Percentiles rank a stretch among this genome's conserved stretches.
Evolutionary conservation across 345 rosid genomes (phyloP).

Genomic region (Dipteronia dyeriana): DNA sequence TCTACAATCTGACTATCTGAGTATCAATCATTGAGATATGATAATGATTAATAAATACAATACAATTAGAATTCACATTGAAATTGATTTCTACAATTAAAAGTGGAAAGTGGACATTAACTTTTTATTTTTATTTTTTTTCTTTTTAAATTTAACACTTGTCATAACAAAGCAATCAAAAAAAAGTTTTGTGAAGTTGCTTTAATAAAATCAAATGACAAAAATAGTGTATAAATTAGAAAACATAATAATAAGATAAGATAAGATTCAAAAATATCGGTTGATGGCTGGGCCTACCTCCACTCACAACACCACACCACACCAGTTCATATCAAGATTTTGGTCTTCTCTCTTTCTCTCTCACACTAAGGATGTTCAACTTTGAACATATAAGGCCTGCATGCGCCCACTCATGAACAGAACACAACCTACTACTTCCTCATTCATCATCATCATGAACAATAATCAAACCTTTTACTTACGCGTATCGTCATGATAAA

Average conservation of each 20-base stretch:
- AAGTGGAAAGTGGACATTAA: neutral
- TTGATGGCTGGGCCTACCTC: neutral
- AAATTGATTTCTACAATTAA: too few species aligned
- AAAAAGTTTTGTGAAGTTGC: neutral
- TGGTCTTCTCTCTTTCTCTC: neutral
- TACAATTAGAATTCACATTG: too few species aligned
- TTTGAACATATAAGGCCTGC: neutral
- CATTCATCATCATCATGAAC: too few species aligned
- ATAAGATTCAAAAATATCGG: neutral
- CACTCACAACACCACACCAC: neutral
- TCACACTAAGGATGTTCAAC: neutral
- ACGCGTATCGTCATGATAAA: too few species aligned
- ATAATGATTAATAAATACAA: too few species aligned
- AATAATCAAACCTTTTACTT: too few species aligned
- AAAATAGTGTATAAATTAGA: neutral
- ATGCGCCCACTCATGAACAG: neutral
- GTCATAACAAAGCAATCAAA: neutral
- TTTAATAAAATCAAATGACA: neutral
- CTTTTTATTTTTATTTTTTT: too few species aligned
- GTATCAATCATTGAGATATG: too few species aligned
- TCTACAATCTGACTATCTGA: too few species aligned
- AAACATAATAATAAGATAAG: slow-evolving; percentile 11
- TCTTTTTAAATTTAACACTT: too few species aligned
- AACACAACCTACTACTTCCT: too few species aligned
- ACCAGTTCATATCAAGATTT: neutral